Conservation (phyloP, 345 rosid genomes). For the Eucalyptus regnans region DNA sequence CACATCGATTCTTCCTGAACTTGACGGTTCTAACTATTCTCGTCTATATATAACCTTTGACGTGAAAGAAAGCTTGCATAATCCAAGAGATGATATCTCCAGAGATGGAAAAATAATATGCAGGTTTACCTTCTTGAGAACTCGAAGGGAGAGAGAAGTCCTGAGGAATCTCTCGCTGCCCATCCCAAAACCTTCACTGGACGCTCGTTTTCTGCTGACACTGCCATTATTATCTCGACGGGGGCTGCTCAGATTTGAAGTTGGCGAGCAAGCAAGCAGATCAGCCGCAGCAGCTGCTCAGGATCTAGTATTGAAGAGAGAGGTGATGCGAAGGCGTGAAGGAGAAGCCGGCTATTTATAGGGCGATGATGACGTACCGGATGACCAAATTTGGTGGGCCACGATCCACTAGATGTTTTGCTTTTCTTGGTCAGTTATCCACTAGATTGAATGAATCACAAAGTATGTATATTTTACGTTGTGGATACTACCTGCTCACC, state of each 20-base stretch:
- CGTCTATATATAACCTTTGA: background rate
- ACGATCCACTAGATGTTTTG: too few species aligned
- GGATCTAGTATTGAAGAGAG: background rate
- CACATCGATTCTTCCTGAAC: background rate
- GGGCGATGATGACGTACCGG: background rate
- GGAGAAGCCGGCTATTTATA: background rate
- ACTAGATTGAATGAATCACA: too few species aligned
- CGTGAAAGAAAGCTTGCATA: background rate
- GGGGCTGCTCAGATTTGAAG: background rate
- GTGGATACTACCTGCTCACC: too few species aligned
- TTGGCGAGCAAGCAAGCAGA: background rate
- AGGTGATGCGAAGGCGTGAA: background rate
- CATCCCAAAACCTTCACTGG: constrained; percentile 7
- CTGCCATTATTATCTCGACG: background rate
- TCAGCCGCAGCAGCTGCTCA: background rate
- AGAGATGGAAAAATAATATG: background rate
- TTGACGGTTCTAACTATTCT: background rate
- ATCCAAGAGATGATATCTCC: background rate
- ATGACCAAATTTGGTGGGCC: background rate
- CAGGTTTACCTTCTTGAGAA: constrained; percentile 1
- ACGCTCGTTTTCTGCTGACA: background rate
- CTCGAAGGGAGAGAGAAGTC: constrained; percentile 12
- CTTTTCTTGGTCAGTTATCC: too few species aligned
- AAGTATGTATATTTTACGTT: too few species aligned
- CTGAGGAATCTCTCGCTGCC: constrained; percentile 12